Evolutionary conservation across 345 rosid species (phyloP), one percentile per base, ranked within the genome.

Genomic region (Sapria himalayana): DNA sequence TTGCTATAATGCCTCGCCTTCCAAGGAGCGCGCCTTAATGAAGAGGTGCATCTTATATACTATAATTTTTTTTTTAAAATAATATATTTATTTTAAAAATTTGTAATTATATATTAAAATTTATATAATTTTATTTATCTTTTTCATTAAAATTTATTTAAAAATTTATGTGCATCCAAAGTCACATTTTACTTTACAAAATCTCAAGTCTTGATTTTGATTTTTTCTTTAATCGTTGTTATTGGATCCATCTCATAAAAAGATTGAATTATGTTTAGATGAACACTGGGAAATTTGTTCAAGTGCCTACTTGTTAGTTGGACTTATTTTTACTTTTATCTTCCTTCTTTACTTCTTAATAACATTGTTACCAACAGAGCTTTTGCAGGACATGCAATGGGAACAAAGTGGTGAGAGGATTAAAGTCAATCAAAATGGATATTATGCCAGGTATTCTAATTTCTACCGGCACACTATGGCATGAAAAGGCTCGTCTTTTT

Each of bases 371-470:
- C 55, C 41, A 18, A 53, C 73, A 91, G 99, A 84, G 76, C 42
- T 46, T 75, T 39, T 91, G 99, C 85, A 77, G 63, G 61, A 57
- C 92, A 34, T 91, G 99, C 63, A 71, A 68, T 61, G 99, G 99
- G 25, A 69, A 57, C 29, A 70, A 67, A 59, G 82, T 91, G 42
- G 69, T 74, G 45, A 62, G 52, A 55, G 95, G 99, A 59, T 46
- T 67, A 41, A 91, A 84, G 65, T 36, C 99, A 7, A 75, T 80
- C 58, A 84, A 80, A 52, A 52, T 91, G 70, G 80, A 67, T 55
- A 69, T 89, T 14, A 61, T 69, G 59, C 69, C 98, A 67, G 98
- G 98, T 86, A 60, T 36, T 13, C 44, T n/a, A 5, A 3, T 5
- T 37, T 37, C 16, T 7, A 22, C 12, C 2, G 10, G 20, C 7